Conservation (phyloP, 805 yeast genomes). For the Wickerhamomyces pijperi region DNA sequence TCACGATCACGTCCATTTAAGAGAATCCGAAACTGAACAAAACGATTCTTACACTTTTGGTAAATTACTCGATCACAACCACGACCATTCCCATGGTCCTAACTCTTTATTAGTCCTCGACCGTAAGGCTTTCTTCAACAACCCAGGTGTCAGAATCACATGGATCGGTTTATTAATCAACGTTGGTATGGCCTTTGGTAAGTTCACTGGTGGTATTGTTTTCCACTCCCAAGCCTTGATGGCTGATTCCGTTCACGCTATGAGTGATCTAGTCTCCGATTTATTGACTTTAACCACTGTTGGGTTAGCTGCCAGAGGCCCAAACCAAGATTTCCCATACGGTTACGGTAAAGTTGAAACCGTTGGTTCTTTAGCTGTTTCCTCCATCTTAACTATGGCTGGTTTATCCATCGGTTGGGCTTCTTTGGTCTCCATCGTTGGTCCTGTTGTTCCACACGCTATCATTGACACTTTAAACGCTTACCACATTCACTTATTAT, state of each 20-base stretch:
- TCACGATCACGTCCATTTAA: conserved; percentile 30
- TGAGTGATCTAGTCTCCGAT: conserved; percentile 84
- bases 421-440: conserved; percentile 56
- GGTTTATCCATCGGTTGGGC: conserved; percentile 88
- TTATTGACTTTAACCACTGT: conserved; percentile 84
- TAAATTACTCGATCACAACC: conserved; percentile 20
- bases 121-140: conserved; percentile 35
- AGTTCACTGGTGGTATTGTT: conserved; percentile 79
- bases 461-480: conserved; percentile 42
- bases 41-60: conserved; percentile 30
- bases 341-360: conserved; percentile 94
- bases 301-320: conserved; percentile 52
- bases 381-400: conserved; percentile 72
- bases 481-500: conserved; percentile 34
- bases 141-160: conserved; percentile 88
- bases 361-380: conserved; percentile 81
- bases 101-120: conserved; percentile 24
- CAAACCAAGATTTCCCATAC: conserved; percentile 55
- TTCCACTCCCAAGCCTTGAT: conserved; percentile 91
- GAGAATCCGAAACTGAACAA: conserved; percentile 30
- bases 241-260: conserved; percentile 92
- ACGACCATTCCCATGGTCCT: conserved; percentile 24
- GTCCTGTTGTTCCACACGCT: conserved; percentile 55
- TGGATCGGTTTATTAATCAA: conserved; percentile 84
- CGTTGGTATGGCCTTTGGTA: conserved; percentile 75